Base-by-base conservation (phyloP, 768 basidiomycete genomes). In the Boletus sp. region DNA sequence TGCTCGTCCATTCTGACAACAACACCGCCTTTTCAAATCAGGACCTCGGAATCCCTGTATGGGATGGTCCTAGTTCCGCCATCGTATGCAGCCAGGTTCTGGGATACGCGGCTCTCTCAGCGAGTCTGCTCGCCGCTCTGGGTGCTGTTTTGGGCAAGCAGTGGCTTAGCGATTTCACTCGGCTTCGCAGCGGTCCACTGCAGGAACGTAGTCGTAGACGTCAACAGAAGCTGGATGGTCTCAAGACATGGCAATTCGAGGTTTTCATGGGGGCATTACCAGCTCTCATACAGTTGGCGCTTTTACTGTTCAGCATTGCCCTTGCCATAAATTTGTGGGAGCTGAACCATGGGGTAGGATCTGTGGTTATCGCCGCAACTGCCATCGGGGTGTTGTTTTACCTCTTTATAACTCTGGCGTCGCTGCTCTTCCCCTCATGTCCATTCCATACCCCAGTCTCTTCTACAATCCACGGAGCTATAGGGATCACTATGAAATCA, bases 111-210 rank as follows among this genome's bases (percentile, higher is more conserved):
- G 65, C 67, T 47, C 29, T 67, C 11, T 48, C 63, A 12, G 54
- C 63, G 5, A 67, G 63, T 39, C 49, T 67, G 18, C 58, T 67
- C 15, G 64, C 66, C 20, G 65, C 65, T 12, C 52, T 67, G 35
- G 65, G 66, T 1, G 65, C 65, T 17, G 52, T 62, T 49, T 46
- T 62, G 2, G 61, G 61, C 41, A 62, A 58, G 36, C 61, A 62
- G 37, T 62, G 61, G 61, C 45, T 62, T 32, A 30, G 32, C n/a
- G 52, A 58, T 35, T 62, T 53, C 35, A 24, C 49, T 30, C 56
- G 50, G 9, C 30, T 60, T 67, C 37, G 48, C 30, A 53, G 45
- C 28, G 58, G 64, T 18, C 54, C 57, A 9, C 40, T 57, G 24
- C 55, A 53, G 24, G 54, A 54, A 18, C 65, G 63, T 48, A 52